phyloP scores from a whole-genome alignment of 441 rosid species.

The Cnidoscolus chayamansa region DNA sequence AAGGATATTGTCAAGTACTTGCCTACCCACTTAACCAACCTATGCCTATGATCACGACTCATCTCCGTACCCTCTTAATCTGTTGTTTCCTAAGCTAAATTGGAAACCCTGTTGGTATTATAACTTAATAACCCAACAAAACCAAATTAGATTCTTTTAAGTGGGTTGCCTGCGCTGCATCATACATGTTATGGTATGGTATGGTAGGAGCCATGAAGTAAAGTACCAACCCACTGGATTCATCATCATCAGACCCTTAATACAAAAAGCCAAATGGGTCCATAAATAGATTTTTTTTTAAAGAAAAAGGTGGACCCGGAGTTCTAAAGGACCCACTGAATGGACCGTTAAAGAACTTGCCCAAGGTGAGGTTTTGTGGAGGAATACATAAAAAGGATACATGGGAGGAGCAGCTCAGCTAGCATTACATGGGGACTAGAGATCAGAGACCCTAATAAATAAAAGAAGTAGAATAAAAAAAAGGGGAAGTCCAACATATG shows the following conservation, averaged over 20 bases:
- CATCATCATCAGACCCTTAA: constrained; percentile 13
- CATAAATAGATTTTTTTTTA: neutral
- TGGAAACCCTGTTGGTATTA: no score
- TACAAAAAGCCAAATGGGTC: constrained; percentile 19
- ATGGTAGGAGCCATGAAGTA: neutral
- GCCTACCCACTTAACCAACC: neutral
- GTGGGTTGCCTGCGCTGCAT: no score
- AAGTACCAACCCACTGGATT: neutral
- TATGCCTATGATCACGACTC: no score
- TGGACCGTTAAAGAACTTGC: constrained; percentile 23
- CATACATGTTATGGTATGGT: no score
- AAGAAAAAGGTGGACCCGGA: constrained; percentile 9
- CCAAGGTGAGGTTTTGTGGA: neutral
- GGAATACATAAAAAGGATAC: constrained; percentile 12
- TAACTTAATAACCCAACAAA: no score
- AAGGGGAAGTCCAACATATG: constrained; percentile 5
- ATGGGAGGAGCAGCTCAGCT: neutral
- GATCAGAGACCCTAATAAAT: constrained; percentile 1
- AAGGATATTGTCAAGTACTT: neutral
- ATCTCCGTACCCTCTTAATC: no score
- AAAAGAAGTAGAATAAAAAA: neutral
- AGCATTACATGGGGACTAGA: constrained; percentile 22
- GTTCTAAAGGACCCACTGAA: constrained; percentile 15
- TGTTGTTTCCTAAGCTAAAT: no score
- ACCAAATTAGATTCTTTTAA: no score